Evolutionary conservation across 2,329 filamentous ascomycete genomes (phyloP), one percentile per base, ranked within the genome.

Genomic region (Talaromyces albobiverticillius): DNA sequence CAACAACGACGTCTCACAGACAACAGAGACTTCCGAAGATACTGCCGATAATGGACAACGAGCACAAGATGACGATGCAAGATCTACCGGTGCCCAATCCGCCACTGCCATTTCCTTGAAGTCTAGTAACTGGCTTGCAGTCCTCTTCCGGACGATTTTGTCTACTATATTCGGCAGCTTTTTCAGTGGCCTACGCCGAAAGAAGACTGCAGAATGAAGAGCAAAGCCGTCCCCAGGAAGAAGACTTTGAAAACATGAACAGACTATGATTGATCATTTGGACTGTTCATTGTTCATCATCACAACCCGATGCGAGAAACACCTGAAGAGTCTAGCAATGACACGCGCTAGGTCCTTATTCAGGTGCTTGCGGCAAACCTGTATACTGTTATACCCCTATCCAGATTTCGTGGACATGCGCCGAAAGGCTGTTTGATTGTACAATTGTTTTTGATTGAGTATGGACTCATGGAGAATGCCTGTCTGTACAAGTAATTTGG

Each of bases 71-170:
- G 54, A 53, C 8, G 54, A 56, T 32, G 45, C 48, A 32, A 47
- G 47, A 48, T 50, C 51, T 26, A 55, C 46, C 22, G 52, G 67
- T 66, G 63, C 69, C 55, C 69, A 67, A 61, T 73, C 72, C 59
- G 64, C 72, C 48, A 66, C 66, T 51, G 67, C 69, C 59, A 65
- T 71, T 61, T 72, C 72, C 56, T 57, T 72, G 55, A 66, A 68
- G 62, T 61, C 64, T 51, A 68, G 73, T 49, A 71, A 66, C 59
- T 75, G 72, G 67, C 66, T 75, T 61, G 72, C 68, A 60, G 65
- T 65, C 49, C 62, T 75, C 55, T 64, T 72, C 59, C 71, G 70
- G 47, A 66, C 70, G 36, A 67, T 75, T 42, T 73, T 73, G 63
- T 63, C 64, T 46, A 68, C 65, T 57, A 70, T 75, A 61, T 69